Evolutionary conservation across 352 stramenopile genomes (phyloP), one percentile per base, ranked within the genome.

Genomic region (Globisporangium abappressorium): DNA sequence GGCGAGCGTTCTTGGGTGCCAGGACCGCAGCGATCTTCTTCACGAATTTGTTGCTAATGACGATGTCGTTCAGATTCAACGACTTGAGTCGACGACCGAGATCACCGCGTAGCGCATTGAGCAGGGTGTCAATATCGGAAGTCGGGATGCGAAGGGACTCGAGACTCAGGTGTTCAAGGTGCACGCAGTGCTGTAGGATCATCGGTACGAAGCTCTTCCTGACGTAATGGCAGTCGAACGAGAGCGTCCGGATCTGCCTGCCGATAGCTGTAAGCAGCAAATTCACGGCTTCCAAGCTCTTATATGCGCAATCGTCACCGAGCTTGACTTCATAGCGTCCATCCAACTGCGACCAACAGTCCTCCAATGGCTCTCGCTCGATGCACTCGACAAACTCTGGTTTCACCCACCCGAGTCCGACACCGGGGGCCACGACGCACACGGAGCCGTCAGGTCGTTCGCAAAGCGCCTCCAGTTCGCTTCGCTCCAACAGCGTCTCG

Each of bases 381-480:
- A 64, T 30, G 12, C 28, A n/a, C 26, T 46, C 59, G 28, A 57
- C 18, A 28, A 26, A 28, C 28, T 64, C 26, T 3, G 24, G 18
- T 5, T 33, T 28, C 18, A 56, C 11, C 59, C 59, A 64, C n/a
- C 41, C 59, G 9, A 64, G 24, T 3, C 59, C 41, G 20, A 64
- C 26, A 9, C 43, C 18, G 12, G 59, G 59, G 26, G 28, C 15
- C 20, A 64, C 41, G 43, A 64, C 58, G 24, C 58, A 64, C 59
- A 64, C 26, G 6, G 43, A 46, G 15, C 59, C 20, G 14, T 64
- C 59, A 3, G 5, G 9, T 57, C 51, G 12, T 28, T 70, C 57
- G 41, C 62, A 64, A 18, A 73, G 61, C 14, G 63, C 63, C 38
- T 73, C 57, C 36, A 73, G 46, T 26, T 70, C 58, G 26, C 57